phyloP scores from a whole-genome alignment of 1,139 yeast species.

The Geotrichum klebahnii region DNA sequence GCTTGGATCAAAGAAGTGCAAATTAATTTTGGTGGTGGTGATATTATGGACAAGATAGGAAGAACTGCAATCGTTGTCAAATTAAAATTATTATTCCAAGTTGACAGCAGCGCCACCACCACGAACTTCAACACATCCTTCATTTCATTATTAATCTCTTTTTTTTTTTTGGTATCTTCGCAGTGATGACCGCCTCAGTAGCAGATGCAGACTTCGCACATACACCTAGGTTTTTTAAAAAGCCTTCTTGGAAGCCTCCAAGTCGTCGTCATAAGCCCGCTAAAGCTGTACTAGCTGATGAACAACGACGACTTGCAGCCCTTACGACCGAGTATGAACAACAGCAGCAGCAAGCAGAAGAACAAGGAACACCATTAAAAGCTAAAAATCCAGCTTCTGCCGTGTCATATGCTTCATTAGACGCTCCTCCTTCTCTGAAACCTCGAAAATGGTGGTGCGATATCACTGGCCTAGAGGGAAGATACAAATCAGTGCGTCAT shows the following conservation, averaged over 20 bases:
- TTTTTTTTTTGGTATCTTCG: too few species aligned
- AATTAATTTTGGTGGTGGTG: neutral
- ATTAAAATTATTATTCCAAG: neutral
- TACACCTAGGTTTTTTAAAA: conserved; percentile 48
- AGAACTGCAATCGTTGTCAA: neutral
- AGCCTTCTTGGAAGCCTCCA: conserved; percentile 49
- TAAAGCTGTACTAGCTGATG: conserved; percentile 74
- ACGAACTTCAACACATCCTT: neutral
- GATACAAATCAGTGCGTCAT: conserved; percentile 70
- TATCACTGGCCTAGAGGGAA: conserved; percentile 81
- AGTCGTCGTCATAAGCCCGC: conserved; percentile 69
- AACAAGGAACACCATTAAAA: conserved; percentile 33
- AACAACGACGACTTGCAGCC: conserved; percentile 52
- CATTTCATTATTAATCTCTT: too few species aligned
- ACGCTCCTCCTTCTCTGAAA: conserved; percentile 82
- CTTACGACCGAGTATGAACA: conserved; percentile 9
- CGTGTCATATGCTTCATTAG: conserved; percentile 43
- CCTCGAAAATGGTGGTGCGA: conserved; percentile 89
- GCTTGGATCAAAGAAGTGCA: neutral
- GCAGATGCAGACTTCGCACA: conserved; percentile 32
- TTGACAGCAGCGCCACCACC: neutral
- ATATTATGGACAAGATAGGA: neutral
- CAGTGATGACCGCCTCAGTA: conserved; percentile 9
- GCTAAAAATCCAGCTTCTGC: conserved; percentile 3
- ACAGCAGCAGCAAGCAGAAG: conserved; percentile 31